phyloP scores from a whole-genome alignment of 352 stramenopile genomes.

The Pythium scleroteichum region DNA sequence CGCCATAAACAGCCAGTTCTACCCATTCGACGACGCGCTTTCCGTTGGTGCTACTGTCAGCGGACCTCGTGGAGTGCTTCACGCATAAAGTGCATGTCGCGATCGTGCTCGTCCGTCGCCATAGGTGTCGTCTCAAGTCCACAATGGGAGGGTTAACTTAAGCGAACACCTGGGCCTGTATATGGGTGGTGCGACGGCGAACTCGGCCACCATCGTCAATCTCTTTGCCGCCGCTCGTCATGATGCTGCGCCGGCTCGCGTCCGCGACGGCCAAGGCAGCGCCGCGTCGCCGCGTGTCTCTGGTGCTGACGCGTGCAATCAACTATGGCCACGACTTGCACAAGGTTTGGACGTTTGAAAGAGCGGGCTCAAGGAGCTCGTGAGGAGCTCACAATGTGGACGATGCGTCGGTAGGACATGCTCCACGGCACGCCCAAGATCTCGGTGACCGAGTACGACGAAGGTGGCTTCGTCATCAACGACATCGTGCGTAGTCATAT shows the following conservation, averaged over 20 bases:
- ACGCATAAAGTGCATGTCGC: slow-evolving; percentile 66
- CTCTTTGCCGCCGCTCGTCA: too few relatives aligned
- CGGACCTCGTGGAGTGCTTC: slow-evolving; percentile 70
- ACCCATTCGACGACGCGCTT: background rate
- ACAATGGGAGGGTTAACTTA: slow-evolving; percentile 19
- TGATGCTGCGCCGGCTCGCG: slow-evolving; percentile 32
- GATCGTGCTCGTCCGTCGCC: slow-evolving; percentile 17
- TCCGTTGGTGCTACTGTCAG: background rate
- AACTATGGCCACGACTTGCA: slow-evolving; percentile 89
- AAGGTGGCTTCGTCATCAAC: slow-evolving; percentile 85
- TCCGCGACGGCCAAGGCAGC: slow-evolving; percentile 21
- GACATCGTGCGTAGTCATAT: slow-evolving; percentile 44
- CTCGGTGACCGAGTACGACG: slow-evolving; percentile 82
- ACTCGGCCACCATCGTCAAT: slow-evolving; percentile 3
- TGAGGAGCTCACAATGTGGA: background rate
- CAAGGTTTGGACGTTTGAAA: slow-evolving; percentile 33
- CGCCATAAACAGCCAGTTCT: background rate
- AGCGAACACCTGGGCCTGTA: slow-evolving; percentile 1
- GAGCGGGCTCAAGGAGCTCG: background rate
- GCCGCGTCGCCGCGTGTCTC: slow-evolving; percentile 12
- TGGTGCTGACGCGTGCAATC: slow-evolving; percentile 47
- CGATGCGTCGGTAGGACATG: slow-evolving; percentile 61
- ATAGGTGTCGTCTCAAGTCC: slow-evolving; percentile 14
- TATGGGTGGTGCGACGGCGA: slow-evolving; percentile 3
- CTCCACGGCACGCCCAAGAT: slow-evolving; percentile 76